Evolutionary conservation across 1,139 yeast genomes (phyloP).

Genomic region (Geotrichum carabidarum): DNA sequence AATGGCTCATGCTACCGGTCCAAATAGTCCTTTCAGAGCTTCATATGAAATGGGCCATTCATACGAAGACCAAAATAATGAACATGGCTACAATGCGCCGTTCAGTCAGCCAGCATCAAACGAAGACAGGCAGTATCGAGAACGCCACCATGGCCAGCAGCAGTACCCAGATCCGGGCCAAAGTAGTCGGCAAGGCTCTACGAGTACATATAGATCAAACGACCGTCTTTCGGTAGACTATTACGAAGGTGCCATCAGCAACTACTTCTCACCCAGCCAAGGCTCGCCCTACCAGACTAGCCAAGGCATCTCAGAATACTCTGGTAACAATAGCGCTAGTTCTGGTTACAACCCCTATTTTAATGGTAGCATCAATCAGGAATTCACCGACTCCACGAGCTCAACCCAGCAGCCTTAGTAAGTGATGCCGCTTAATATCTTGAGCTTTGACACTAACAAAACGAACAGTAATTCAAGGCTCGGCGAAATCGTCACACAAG

Average conservation of each 20-base stretch:
- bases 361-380: background rate
- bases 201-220: background rate
- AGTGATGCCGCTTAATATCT: too few relatives aligned
- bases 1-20: too few relatives aligned
- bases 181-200: background rate
- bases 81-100: too few relatives aligned
- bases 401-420: too few relatives aligned
- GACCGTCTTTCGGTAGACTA: constrained; percentile 13
- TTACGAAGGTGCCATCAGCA: constrained; percentile 12
- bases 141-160: background rate
- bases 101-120: too few relatives aligned
- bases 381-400: too few relatives aligned
- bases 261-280: constrained; percentile 2
- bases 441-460: too few relatives aligned
- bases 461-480: too few relatives aligned
- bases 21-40: too few relatives aligned
- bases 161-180: background rate
- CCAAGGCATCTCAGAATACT: background rate
- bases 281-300: background rate
- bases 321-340: background rate
- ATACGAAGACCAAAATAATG: too few relatives aligned
- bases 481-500: too few relatives aligned
- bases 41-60: too few relatives aligned
- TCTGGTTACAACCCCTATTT: background rate
- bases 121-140: background rate